A percentile compares a stretch with the other conserved stretches of the same genome.
These are phyloP conservation scores for Penicillium dipodomyicola DNA, from an alignment of 495 filamentous ascomycete genomes.

Conservation along the genomic window DNA sequence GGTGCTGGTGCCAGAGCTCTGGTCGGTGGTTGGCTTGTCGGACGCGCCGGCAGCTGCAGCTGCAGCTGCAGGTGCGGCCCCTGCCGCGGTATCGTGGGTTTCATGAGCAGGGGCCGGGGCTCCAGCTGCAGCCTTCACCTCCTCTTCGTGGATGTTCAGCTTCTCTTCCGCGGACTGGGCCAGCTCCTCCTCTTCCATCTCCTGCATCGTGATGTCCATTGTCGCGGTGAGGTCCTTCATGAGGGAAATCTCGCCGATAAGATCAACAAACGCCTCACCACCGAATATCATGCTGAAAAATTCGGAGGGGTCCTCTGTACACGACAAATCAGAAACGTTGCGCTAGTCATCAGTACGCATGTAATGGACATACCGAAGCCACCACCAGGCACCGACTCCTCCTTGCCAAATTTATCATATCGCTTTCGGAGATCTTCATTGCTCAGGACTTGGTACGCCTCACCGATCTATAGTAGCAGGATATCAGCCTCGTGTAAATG, in stretches of 20 bases:
- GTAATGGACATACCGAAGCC: slow-evolving; percentile 68
- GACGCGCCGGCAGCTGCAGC: slow-evolving; percentile 21
- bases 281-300: slow-evolving; percentile 99
- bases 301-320: slow-evolving; percentile 82
- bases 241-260: slow-evolving; percentile 87
- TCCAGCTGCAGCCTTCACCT: slow-evolving; percentile 35
- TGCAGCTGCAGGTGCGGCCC: slow-evolving; percentile 20
- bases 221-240: slow-evolving; percentile 89
- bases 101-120: slow-evolving; percentile 29
- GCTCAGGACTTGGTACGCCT: slow-evolving; percentile 96
- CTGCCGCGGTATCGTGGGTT: slow-evolving; percentile 21
- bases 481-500: slow-evolving; percentile 14
- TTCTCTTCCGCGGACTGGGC: slow-evolving; percentile 51
- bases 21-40: slow-evolving; percentile 26
- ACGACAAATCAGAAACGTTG: neutral
- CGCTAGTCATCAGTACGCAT: slow-evolving; percentile 22
- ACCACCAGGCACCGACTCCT: slow-evolving; percentile 77
- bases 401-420: slow-evolving; percentile 97
- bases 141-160: slow-evolving; percentile 44
- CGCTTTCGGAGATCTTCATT: slow-evolving; percentile 78
- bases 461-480: slow-evolving; percentile 65
- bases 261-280: slow-evolving; percentile 89
- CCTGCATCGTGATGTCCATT: slow-evolving; percentile 84
- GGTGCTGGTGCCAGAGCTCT: slow-evolving; percentile 61
- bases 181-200: slow-evolving; percentile 65